phyloP scores from a whole-genome alignment of 2,329 filamentous ascomycete species.

The Aureobasidium subglaciale region DNA sequence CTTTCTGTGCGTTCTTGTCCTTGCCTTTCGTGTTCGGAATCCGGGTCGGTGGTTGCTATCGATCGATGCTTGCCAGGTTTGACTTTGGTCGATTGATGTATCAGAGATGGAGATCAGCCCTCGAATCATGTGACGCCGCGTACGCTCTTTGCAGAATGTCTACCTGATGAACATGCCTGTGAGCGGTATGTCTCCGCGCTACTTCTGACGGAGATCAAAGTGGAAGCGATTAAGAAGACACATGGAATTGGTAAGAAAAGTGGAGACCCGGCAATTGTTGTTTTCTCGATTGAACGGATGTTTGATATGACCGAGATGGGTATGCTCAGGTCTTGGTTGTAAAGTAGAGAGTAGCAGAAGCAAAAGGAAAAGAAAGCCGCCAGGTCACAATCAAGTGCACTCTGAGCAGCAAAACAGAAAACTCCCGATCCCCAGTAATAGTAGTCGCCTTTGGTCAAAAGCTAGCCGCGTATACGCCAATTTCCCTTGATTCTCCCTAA shows the following conservation, averaged over 20 bases:
- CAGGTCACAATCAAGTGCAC: conserved; percentile 7
- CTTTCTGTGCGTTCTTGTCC: neutral
- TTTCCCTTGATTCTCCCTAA: conserved; percentile 13
- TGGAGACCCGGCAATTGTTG: too few species aligned
- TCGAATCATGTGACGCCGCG: conserved; percentile 7
- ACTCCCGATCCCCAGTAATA: conserved; percentile 2
- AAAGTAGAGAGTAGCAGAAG: neutral
- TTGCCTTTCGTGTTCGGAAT: neutral
- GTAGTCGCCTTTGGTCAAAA: neutral
- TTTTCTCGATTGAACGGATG: neutral
- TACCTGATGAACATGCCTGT: neutral
- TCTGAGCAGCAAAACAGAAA: neutral
- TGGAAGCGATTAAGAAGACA: neutral
- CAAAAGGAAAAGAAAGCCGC: neutral
- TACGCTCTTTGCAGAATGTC: neutral
- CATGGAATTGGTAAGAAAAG: too few species aligned
- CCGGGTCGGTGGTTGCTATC: neutral
- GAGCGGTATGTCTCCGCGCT: neutral
- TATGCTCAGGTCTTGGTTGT: conserved; percentile 10
- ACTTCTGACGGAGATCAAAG: neutral
- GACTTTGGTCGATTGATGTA: neutral
- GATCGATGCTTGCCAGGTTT: neutral
- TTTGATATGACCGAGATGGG: conserved; percentile 9
- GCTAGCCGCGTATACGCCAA: conserved; percentile 14
- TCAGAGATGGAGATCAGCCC: neutral